Conservation (phyloP, 2,329 filamentous ascomycete genomes). For the Xylariales sp. region DNA sequence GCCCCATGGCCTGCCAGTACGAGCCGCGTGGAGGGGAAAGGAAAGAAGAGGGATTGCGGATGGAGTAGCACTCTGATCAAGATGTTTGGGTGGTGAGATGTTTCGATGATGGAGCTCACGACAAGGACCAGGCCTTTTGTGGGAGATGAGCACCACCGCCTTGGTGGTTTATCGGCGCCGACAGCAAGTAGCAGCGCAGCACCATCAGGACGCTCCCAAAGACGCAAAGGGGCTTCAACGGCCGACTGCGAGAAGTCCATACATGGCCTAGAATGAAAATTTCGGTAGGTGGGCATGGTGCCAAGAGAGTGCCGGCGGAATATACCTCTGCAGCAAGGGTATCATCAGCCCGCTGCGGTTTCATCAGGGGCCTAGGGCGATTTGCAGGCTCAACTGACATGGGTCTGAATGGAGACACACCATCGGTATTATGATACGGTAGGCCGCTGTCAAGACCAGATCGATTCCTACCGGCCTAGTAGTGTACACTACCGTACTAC, state of each 20-base stretch:
- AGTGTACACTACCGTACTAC: conserved; percentile 1
- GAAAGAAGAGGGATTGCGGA: conserved; percentile 30
- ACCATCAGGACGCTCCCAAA: conserved; percentile 24
- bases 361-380: conserved; percentile 47
- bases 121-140: conserved; percentile 33
- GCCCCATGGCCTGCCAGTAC: conserved; percentile 23
- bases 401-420: conserved; percentile 43
- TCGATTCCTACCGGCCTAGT: no score
- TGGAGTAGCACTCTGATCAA: conserved; percentile 26
- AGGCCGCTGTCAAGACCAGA: conserved; percentile 25
- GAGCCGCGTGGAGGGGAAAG: conserved; percentile 29
- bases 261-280: conserved; percentile 27
- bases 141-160: conserved; percentile 34
- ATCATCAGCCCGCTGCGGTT: conserved; percentile 48
- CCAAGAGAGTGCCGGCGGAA: conserved; percentile 40
- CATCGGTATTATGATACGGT: conserved; percentile 43
- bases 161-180: conserved; percentile 29
- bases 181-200: conserved; percentile 21
- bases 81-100: conserved; percentile 28
- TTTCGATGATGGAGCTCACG: conserved; percentile 34
- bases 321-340: conserved; percentile 47
- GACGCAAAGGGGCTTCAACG: conserved; percentile 29
- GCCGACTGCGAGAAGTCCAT: conserved; percentile 30
- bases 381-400: conserved; percentile 40
- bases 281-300: conserved; percentile 29